Evolutionary conservation across 2,329 filamentous ascomycete species (phyloP).

Genomic region (Cladobotryum protrusum): DNA sequence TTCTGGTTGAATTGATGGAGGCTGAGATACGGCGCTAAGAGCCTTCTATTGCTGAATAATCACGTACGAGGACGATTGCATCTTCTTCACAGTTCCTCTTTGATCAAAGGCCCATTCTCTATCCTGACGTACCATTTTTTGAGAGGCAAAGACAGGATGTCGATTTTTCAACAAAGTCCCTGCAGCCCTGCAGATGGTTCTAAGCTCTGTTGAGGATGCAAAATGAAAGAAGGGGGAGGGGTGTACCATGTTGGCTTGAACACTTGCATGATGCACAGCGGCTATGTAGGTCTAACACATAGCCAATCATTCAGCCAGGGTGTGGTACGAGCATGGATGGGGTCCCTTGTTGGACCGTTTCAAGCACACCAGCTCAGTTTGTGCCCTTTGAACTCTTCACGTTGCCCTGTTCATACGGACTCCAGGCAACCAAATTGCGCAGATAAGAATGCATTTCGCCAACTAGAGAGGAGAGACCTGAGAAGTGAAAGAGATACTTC

Average conservation of each 20-base stretch:
- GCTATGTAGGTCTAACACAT: constrained; percentile 34
- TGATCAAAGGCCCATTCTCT: neutral
- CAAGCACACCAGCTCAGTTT: constrained; percentile 15
- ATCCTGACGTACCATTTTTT: neutral
- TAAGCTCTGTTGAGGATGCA: constrained; percentile 11
- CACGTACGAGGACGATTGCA: too few species aligned
- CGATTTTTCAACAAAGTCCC: constrained; percentile 7
- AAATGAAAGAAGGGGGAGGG: constrained; percentile 10
- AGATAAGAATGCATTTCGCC: too few species aligned
- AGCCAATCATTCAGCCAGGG: constrained; percentile 24
- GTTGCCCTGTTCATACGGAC: constrained; percentile 1
- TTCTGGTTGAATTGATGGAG: too few species aligned
- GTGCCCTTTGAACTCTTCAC: constrained; percentile 6
- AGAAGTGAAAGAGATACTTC: too few species aligned
- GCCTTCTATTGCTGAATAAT: too few species aligned
- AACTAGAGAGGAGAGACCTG: too few species aligned
- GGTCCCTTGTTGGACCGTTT: constrained; percentile 25
- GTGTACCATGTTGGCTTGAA: constrained; percentile 23
- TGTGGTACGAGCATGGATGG: constrained; percentile 19
- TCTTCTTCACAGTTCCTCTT: too few species aligned
- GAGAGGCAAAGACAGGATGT: neutral
- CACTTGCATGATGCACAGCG: constrained; percentile 38
- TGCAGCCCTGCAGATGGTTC: constrained; percentile 12
- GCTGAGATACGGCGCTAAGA: too few species aligned
- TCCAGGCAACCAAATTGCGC: neutral